These are phyloP conservation scores for Arabis hirsuta DNA, from an alignment of 345 rosid genomes.

Conservation along the genomic window DNA sequence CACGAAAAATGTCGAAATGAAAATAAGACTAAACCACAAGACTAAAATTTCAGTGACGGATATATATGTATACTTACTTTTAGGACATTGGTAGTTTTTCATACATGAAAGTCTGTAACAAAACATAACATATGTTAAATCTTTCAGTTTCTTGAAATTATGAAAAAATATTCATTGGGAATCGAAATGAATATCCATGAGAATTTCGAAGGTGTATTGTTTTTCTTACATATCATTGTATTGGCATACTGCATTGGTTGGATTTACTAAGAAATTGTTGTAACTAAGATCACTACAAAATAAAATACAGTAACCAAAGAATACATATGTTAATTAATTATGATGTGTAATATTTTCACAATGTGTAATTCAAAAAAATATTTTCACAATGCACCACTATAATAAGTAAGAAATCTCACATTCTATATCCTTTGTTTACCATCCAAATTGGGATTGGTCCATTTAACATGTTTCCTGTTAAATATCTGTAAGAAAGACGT, in stretches of 20 bases:
- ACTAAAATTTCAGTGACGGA: neutral
- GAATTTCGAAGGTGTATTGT: constrained; percentile 2
- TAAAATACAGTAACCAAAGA: neutral
- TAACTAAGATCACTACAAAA: constrained; percentile 68
- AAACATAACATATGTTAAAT: constrained; percentile 1
- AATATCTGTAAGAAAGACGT: constrained; percentile 38
- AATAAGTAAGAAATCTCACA: constrained; percentile 45
- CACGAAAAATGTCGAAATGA: neutral
- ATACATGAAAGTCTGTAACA: constrained; percentile 18
- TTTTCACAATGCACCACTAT: neutral
- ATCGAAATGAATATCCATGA: neutral
- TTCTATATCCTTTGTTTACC: constrained; percentile 45
- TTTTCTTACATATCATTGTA: constrained; percentile 46
- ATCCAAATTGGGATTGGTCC: constrained; percentile 56
- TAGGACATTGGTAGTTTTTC: constrained; percentile 27
- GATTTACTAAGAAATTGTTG: constrained; percentile 52
- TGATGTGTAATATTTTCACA: neutral
- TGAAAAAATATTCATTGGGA: neutral
- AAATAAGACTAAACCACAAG: neutral
- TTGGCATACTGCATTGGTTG: constrained; percentile 48
- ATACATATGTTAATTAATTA: neutral
- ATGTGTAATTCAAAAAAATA: neutral
- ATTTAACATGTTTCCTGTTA: constrained; percentile 50
- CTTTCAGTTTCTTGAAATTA: constrained; percentile 3
- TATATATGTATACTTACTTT: constrained; percentile 33